Evolutionary conservation across 306 rosid species (phyloP), one percentile per base, ranked within the genome.

Genomic region (Glycine soja): DNA sequence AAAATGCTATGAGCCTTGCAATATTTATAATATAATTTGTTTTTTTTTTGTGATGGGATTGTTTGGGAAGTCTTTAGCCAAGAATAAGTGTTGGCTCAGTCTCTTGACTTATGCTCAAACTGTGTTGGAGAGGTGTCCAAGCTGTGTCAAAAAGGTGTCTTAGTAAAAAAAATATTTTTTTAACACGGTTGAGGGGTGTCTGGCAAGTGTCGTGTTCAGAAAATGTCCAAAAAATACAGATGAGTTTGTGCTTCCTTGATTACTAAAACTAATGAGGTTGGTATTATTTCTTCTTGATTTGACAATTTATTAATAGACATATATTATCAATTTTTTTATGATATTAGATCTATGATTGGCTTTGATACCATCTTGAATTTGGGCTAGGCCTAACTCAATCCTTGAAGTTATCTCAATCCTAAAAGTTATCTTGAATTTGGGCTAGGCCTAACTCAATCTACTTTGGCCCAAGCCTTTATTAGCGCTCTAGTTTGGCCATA

Each of bases 191-290:
- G 30, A 24, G 30, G 30, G 30, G 1, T 24, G 30, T 19, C 1
- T 19, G 24, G 1, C 24, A 19, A 19, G 24, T 24, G 30, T 24
- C 24, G 30, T 24, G 2, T 24, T 24, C 1, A 24, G 2, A 24
- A 24, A 24, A 24, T 24, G 30, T 24, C 30, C 30, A 24, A 24
- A 24, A 24, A 24, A 24, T 1, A 24, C 30, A 24, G 30, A 24
- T 24, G 30, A 24, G 30, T 24, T 24, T 24, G 30, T 24, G 30
- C 30, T 24, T 43, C 64, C 89, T 54, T 32, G 86, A 51, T 64
- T 91, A 36, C 80, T 92, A 82, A 91, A 87, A 72, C 32, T 94
- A 81, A 90, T 91, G 97, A 94, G 98, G 98, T 94, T 83, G 4
- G 84, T 91, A 63, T 46, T 4, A 78, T 68, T 53, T 66, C 74